Conservation (phyloP, 371 early-diverging fungal species). For the Nematocida displodere region DNA sequence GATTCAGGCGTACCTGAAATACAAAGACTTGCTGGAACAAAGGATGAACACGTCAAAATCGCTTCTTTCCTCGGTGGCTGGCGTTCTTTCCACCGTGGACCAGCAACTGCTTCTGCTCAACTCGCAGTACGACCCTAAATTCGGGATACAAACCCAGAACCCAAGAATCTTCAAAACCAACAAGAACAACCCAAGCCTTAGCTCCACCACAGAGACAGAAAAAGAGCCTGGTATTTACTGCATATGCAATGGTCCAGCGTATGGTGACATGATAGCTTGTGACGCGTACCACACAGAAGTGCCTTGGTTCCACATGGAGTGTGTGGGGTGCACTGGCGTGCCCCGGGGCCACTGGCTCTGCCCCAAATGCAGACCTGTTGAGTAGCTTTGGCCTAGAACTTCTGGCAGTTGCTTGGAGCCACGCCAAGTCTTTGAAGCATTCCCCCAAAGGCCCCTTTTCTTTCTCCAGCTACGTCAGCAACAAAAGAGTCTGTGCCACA, state of each 20-base stretch:
- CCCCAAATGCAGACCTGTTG: slow-evolving; percentile 67
- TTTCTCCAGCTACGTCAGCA: not conserved
- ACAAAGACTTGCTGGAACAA: slow-evolving; percentile 31
- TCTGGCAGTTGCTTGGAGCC: not conserved
- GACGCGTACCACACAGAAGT: slow-evolving; percentile 69
- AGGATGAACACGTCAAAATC: slow-evolving; percentile 14
- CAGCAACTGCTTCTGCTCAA: slow-evolving; percentile 42
- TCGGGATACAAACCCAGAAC: slow-evolving; percentile 53
- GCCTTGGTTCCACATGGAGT: slow-evolving; percentile 87
- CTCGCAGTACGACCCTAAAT: slow-evolving; percentile 47
- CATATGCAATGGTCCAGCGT: slow-evolving; percentile 58
- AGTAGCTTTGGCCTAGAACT: slow-evolving; percentile 1
- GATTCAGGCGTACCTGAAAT: not conserved
- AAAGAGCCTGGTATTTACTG: slow-evolving; percentile 53
- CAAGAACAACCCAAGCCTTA: slow-evolving; percentile 4
- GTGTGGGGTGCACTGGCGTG: slow-evolving; percentile 74
- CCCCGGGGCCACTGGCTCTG: slow-evolving; percentile 87
- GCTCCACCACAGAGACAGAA: not conserved
- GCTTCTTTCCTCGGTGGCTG: not conserved
- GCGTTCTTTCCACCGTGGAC: slow-evolving; percentile 25
- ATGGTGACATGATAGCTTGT: slow-evolving; percentile 65
- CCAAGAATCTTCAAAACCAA: slow-evolving; percentile 50
- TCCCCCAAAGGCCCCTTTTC: slow-evolving; percentile 41
- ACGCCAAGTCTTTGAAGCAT: slow-evolving; percentile 1
- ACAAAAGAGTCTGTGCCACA: slow-evolving; percentile 50